Base-by-base conservation (phyloP, 768 basidiomycete species). In the Hygrophorus russula region DNA sequence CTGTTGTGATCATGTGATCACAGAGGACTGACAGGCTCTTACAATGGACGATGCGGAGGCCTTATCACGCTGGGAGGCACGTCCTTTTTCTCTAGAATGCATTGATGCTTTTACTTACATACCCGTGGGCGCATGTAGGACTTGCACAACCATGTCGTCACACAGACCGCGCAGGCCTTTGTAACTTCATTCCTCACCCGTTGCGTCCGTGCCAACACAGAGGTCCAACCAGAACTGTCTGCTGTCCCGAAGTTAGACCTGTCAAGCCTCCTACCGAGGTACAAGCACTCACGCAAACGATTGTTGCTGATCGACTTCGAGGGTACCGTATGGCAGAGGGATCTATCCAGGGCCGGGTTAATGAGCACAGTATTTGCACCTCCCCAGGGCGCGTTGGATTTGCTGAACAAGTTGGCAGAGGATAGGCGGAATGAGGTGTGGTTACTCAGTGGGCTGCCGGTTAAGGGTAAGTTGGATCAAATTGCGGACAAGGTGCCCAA, bases 91-190 rank as follows among this genome's bases (percentile, higher is more conserved):
- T n/a, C 18, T 17, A 36, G 0, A 14, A 1, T 24, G 18, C 10
- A 17, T 10, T 10, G 13, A 36, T 18, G 27, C 15, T 43, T 14
- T 33, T 29, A 28, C 41, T 34, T 8, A n/a, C n/a, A n/a, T n/a
- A n/a, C n/a, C n/a, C n/a, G n/a, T n/a, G n/a, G n/a, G n/a, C n/a
- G n/a, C 4, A 35, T 40, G 31, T 36, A 73, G 69, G 89, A 92
- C 46, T 66, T 92, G 0, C 85, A 91, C 58, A 78, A 74, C 48
- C 89, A 92, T 50, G 89, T 92, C 40, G 77, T 78, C 10, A 84
- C 84, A 0, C 90, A 92, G 56, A 89, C 84, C 0, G 87, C 89
- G 0, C 89, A 92, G 53, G 70, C 82, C 0, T 92, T 90, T 58
- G 80, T 82, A 32, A 83, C 71, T 2, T 73, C 78, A 3, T 90